A percentile compares a stretch with the other conserved stretches of the same genome.
Evolutionary conservation across 2,329 filamentous ascomycete species (phyloP).

Genomic region (Botrytis cinerea): DNA sequence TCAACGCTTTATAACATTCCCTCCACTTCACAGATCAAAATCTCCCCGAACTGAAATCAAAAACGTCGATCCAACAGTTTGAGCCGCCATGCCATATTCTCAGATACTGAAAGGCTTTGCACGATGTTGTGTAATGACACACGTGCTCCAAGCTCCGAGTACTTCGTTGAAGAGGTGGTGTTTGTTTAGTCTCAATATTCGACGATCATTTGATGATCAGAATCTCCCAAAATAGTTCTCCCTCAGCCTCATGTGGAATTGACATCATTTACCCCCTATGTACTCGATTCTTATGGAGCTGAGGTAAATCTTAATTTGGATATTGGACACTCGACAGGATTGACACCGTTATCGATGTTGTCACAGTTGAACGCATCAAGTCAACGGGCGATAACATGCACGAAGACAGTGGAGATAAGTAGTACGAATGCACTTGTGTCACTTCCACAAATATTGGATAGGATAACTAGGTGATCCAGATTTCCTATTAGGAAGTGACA

Average conservation of each 20-base stretch:
- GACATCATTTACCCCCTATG: background rate
- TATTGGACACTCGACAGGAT: background rate
- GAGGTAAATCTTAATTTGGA: background rate
- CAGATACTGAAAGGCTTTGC: background rate
- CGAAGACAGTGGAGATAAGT: background rate
- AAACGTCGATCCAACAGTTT: background rate
- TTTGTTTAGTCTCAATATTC: background rate
- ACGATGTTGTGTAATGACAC: background rate
- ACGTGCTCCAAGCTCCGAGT: background rate
- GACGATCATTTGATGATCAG: background rate
- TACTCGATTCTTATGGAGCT: background rate
- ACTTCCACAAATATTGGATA: background rate
- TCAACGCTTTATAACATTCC: background rate
- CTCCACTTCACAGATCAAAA: background rate
- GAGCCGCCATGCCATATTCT: background rate
- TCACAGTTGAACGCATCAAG: background rate
- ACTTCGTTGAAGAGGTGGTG: background rate
- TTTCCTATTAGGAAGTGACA: background rate
- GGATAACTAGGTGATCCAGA: slow-evolving; percentile 2
- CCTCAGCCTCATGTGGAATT: background rate
- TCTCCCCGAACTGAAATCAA: too few relatives aligned
- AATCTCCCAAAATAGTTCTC: slow-evolving; percentile 5
- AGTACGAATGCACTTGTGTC: background rate
- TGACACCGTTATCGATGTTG: background rate
- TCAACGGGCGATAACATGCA: background rate